phyloP scores from a whole-genome alignment of 129 eudicot genomes.

The Gnaphalium uliginosum region DNA sequence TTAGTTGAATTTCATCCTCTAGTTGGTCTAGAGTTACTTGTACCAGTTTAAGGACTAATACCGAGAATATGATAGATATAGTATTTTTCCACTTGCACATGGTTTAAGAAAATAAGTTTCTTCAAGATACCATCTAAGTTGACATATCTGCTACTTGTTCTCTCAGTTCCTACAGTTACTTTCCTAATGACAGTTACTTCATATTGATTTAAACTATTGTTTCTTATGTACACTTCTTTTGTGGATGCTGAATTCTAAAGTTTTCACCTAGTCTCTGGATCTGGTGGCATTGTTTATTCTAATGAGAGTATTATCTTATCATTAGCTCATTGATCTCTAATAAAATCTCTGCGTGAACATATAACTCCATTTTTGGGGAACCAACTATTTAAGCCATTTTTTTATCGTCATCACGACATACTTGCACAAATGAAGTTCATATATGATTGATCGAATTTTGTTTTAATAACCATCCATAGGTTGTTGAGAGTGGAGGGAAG shows the following conservation, averaged over 20 bases:
- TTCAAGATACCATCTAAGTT: neutral
- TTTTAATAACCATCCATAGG: slow-evolving; percentile 31
- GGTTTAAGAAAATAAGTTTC: neutral
- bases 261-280: no score
- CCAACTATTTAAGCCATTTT: neutral
- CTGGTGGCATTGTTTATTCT: no score
- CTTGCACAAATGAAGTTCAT: neutral
- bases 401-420: neutral
- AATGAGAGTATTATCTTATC: no score
- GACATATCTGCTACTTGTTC: neutral
- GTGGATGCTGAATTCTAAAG: neutral
- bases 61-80: neutral
- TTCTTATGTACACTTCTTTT: neutral
- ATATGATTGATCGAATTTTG: neutral
- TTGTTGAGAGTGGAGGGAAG: slow-evolving; percentile 95
- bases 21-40: neutral
- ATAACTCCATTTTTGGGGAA: neutral
- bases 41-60: neutral
- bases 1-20: neutral
- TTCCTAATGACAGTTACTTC: no score
- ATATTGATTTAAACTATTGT: neutral
- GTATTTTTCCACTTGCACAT: neutral
- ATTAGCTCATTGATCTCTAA: no score
- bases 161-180: neutral
- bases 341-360: neutral